A percentile compares a stretch with the other conserved stretches of the same genome.
Evolutionary conservation across 495 filamentous ascomycete species (phyloP).

Genomic region (Lichenothelia convexa): DNA sequence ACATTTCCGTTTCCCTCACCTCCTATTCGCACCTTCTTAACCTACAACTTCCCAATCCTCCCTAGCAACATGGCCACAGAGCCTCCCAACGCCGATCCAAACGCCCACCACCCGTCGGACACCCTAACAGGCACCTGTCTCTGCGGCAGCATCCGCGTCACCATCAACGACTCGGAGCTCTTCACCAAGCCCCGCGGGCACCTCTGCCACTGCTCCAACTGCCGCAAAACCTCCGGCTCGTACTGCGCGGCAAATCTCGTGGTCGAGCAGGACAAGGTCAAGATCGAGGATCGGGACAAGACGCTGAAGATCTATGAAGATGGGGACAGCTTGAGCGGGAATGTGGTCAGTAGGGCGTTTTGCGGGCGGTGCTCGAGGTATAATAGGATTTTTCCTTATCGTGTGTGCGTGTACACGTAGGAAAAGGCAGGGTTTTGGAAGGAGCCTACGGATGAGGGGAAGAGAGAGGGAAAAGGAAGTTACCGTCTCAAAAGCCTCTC

Average conservation of each 20-base stretch:
- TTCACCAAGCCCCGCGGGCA: constrained; percentile 20
- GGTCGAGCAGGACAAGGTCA: constrained; percentile 24
- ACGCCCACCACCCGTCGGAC: too few relatives aligned
- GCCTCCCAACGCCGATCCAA: too few relatives aligned
- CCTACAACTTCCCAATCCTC: too few relatives aligned
- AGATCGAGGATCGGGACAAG: constrained; percentile 18
- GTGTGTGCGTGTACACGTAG: background rate
- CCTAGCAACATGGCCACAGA: too few relatives aligned
- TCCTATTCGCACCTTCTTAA: too few relatives aligned
- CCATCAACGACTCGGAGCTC: constrained; percentile 21
- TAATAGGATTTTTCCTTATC: constrained; percentile 6
- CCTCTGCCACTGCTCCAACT: constrained; percentile 21
- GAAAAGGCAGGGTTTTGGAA: too few relatives aligned
- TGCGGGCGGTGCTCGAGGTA: constrained; percentile 24
- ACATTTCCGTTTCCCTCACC: too few relatives aligned
- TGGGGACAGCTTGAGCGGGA: constrained; percentile 21
- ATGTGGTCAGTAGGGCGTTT: constrained; percentile 21
- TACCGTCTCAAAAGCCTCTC: too few relatives aligned
- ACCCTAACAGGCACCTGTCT: constrained; percentile 21
- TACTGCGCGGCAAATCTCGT: constrained; percentile 19
- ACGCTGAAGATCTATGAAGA: constrained; percentile 23
- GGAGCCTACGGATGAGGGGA: too few relatives aligned
- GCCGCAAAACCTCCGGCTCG: constrained; percentile 25
- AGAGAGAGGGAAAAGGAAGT: too few relatives aligned
- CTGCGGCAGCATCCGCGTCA: constrained; percentile 22